Base-by-base conservation (phyloP, 768 basidiomycete genomes). In the Tubosaeta brunneosetosa region DNA sequence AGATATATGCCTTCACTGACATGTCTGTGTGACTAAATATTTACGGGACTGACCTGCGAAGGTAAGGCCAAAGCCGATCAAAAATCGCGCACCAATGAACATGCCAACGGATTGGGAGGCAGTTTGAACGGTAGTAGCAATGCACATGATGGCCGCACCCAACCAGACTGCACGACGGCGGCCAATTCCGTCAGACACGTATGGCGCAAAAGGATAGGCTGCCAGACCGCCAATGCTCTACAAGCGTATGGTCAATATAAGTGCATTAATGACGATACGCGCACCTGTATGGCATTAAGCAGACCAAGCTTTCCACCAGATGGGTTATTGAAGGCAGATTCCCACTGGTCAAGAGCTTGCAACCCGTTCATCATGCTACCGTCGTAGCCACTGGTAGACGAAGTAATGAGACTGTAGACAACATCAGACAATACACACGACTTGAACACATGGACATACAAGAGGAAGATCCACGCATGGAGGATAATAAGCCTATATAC, bases 351-450 rank as follows among this genome's bases (percentile, higher is more conserved):
- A 53, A 89, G 73, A 43, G 80, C 79, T 68, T 91, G 88, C 38
- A 91, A 74, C 65, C 84, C 85, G 68, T 89, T 88, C 86, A 88
- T 86, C 81, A 88, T 82, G 66, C 80, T 83, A 54, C 85, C 84
- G 61, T 88, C 87, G 63, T 83, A 88, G 47, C 86, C 87, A 65
- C 82, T 86, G 44, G 83, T 86, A 13, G 84, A 85, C 25, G 86
- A 86, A 11, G 86, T 88, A 63, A 88, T 84, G 56, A 88, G 80
- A 45, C 84, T 85, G 49, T 19, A 49, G 19, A 44, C 27, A 17
- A 14, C 12, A 14, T 55, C n/a, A 57, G 51, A 41, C 48, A 33
- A 47, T 17, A 19, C 22, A 37, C 29, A 50, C 26, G 36, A 25
- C 6, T 7, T 9, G 4, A 25, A 13, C 6, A 19, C 25, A 1